Evolutionary conservation across 2,329 filamentous ascomycete genomes (phyloP).

Genomic region (Hypoxylon sp.): DNA sequence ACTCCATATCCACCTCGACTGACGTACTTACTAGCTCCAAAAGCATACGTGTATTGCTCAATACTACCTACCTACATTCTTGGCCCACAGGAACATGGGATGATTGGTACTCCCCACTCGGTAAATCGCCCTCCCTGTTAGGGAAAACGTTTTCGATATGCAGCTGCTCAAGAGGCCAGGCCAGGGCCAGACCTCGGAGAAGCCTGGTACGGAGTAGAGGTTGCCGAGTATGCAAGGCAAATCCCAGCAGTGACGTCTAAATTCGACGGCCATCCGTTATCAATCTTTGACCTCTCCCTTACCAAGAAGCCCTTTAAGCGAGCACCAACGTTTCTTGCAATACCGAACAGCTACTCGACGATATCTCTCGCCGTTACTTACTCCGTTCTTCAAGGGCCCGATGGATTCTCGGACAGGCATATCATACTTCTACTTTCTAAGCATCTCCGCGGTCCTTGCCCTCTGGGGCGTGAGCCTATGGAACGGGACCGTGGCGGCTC

Average conservation of each 20-base stretch:
- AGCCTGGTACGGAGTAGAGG: neutral
- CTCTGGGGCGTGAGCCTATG: slow-evolving; percentile 38
- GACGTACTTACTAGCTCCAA: neutral
- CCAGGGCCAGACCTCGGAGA: neutral
- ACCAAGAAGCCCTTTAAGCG: neutral
- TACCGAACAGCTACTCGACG: neutral
- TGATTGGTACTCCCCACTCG: neutral
- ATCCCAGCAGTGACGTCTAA: neutral
- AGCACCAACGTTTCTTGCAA: neutral
- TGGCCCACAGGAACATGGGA: neutral
- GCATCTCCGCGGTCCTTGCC: slow-evolving; percentile 21
- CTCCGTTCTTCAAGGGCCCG: neutral
- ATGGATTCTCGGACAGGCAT: slow-evolving; percentile 2
- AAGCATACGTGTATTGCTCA: slow-evolving; percentile 1
- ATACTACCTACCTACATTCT: neutral
- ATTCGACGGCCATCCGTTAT: neutral
- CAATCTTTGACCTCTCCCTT: neutral
- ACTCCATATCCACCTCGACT: neutral
- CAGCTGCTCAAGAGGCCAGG: neutral
- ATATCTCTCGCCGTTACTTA: neutral
- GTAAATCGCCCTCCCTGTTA: neutral
- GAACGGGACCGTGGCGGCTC: slow-evolving; percentile 38
- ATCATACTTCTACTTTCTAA: slow-evolving; percentile 18
- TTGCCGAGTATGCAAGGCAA: neutral
- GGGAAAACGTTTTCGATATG: neutral